Conservation (phyloP, 345 rosid genomes). For the Ceriops zippeliana region DNA sequence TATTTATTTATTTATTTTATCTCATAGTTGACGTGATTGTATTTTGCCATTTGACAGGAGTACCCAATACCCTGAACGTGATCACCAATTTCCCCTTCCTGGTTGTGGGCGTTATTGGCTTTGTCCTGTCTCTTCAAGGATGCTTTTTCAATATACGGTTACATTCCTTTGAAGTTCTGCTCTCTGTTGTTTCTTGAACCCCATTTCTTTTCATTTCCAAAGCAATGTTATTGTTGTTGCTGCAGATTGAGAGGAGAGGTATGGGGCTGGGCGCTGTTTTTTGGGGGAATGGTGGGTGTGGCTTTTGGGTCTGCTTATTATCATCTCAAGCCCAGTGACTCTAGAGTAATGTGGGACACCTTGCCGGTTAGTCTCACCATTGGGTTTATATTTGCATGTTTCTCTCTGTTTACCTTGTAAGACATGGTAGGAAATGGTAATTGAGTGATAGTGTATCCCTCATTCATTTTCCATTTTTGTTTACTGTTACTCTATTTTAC, state of each 20-base stretch:
- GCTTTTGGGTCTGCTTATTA: conserved; percentile 89
- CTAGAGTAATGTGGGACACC: conserved; percentile 64
- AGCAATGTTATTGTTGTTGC: background rate
- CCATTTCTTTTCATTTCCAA: conserved; percentile 2
- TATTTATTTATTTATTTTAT: background rate
- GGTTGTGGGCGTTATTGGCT: conserved; percentile 71
- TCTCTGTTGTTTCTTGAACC: conserved; percentile 4
- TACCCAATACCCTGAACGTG: conserved; percentile 85
- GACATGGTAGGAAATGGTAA: background rate
- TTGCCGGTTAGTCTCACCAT: conserved; percentile 64
- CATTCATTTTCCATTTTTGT: background rate
- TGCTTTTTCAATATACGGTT: conserved; percentile 66
- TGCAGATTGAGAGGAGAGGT: conserved; percentile 71
- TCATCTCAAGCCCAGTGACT: conserved; percentile 78
- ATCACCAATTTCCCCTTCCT: conserved; percentile 81
- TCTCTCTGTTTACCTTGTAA: conserved; percentile 1
- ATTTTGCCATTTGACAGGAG: conserved; percentile 38
- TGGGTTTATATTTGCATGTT: conserved; percentile 8
- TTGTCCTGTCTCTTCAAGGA: conserved; percentile 65
- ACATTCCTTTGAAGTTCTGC: background rate
- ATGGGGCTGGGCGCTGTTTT: conserved; percentile 77
- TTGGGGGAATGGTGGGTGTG: conserved; percentile 55
- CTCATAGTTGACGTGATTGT: conserved; percentile 1
- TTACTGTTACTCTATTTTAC: background rate
- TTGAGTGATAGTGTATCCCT: background rate